These are phyloP conservation scores for Drechslera avenae DNA, from an alignment of 2,329 filamentous ascomycete genomes.

Conservation along the genomic window DNA sequence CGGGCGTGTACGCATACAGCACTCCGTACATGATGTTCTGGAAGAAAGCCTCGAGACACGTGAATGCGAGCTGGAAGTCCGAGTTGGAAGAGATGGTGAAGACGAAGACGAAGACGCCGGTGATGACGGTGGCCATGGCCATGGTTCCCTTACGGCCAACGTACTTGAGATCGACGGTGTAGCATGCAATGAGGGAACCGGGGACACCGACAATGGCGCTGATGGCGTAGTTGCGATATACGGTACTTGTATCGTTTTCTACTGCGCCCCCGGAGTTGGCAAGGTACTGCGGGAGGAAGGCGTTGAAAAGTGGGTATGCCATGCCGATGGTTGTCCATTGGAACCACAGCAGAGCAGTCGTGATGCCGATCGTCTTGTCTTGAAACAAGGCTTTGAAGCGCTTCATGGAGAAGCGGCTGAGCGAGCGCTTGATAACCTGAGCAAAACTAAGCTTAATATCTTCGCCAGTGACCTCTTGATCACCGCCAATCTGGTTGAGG, in stretches of 20 bases:
- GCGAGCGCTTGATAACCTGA: conserved; percentile 63
- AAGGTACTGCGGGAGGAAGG: conserved; percentile 87
- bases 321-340: conserved; percentile 83
- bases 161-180: conserved; percentile 72
- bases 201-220: conserved; percentile 78
- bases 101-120: conserved; percentile 70
- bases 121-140: conserved; percentile 68
- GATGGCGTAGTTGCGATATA: conserved; percentile 83
- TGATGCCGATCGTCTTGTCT: conserved; percentile 54
- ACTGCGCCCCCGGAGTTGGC: conserved; percentile 57
- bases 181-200: conserved; percentile 75
- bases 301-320: conserved; percentile 87
- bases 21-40: conserved; percentile 68
- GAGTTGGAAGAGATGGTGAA: conserved; percentile 65
- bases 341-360: conserved; percentile 69
- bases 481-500: conserved; percentile 59
- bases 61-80: conserved; percentile 66
- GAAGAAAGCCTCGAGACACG: conserved; percentile 71
- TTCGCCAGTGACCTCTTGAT: conserved; percentile 49
- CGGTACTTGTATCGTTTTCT: conserved; percentile 39
- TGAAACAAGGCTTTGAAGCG: conserved; percentile 69
- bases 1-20: conserved; percentile 76
- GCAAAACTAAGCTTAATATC: conserved; percentile 48
- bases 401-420: conserved; percentile 69
- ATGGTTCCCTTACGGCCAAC: conserved; percentile 75